phyloP scores from a whole-genome alignment of 2,329 filamentous ascomycete genomes.

The Trichoderma koningiopsis region DNA sequence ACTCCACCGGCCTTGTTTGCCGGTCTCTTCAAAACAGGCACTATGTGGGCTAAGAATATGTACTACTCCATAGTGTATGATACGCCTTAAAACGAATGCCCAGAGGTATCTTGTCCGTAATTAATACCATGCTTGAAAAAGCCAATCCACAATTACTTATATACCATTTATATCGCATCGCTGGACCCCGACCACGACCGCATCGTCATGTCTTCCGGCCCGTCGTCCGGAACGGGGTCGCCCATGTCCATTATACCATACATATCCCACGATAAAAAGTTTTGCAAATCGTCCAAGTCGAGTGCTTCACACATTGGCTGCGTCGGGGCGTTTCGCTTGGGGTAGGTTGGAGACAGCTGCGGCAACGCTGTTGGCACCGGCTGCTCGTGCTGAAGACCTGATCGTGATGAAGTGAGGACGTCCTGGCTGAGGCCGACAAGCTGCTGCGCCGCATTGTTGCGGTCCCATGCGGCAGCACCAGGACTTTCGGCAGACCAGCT shows the following conservation, averaged over 20 bases:
- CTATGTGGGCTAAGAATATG: neutral
- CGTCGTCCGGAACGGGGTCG: constrained; percentile 41
- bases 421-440: constrained; percentile 33
- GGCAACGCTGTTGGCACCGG: constrained; percentile 33
- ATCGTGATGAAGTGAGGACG: constrained; percentile 30
- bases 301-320: constrained; percentile 41
- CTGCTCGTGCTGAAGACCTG: constrained; percentile 43
- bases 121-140: constrained; percentile 4
- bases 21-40: neutral
- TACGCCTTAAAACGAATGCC: constrained; percentile 1
- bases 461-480: constrained; percentile 34
- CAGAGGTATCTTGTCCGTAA: constrained; percentile 21
- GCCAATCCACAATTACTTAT: neutral
- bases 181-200: constrained; percentile 28
- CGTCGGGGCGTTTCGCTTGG: constrained; percentile 1
- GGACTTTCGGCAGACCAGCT: constrained; percentile 32
- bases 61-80: neutral
- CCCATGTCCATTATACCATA: constrained; percentile 47
- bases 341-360: neutral
- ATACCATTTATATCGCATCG: constrained; percentile 14
- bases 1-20: neutral
- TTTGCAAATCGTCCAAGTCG: constrained; percentile 44
- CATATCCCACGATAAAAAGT: constrained; percentile 45
- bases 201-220: constrained; percentile 39
- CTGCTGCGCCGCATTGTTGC: constrained; percentile 33